phyloP scores from a whole-genome alignment of 2,329 filamentous ascomycete species.

The Boeremia exigua region DNA sequence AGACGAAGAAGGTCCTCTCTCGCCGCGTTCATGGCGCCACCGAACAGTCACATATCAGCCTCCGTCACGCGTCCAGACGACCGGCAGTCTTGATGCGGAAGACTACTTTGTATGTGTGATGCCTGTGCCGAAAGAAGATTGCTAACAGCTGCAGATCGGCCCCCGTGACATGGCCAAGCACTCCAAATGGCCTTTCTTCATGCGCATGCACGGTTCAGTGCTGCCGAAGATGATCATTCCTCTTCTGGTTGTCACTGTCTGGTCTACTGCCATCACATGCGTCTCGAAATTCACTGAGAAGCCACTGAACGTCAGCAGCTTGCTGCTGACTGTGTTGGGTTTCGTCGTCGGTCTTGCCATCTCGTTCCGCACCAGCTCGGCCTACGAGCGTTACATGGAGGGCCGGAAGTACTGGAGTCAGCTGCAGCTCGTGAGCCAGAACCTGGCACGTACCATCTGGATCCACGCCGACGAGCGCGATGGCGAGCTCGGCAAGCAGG shows the following conservation, averaged over 20 bases:
- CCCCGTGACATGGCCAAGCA: constrained; percentile 75
- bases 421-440: constrained; percentile 62
- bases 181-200: constrained; percentile 77
- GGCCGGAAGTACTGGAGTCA: constrained; percentile 69
- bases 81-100: constrained; percentile 53
- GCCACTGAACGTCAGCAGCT: constrained; percentile 64
- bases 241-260: constrained; percentile 65
- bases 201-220: constrained; percentile 78
- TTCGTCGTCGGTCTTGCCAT: constrained; percentile 82
- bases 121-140: constrained; percentile 3
- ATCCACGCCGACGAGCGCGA: constrained; percentile 71
- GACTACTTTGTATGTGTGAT: constrained; percentile 64
- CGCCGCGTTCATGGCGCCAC: constrained; percentile 43
- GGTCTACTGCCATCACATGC: constrained; percentile 70
- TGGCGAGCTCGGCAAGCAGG: constrained; percentile 65
- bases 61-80: constrained; percentile 37
- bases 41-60: constrained; percentile 36
- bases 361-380: constrained; percentile 77
- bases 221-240: constrained; percentile 77
- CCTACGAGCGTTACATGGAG: constrained; percentile 71
- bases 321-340: constrained; percentile 77
- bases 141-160: constrained; percentile 48
- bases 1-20: constrained; percentile 32
- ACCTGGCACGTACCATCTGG: constrained; percentile 77
- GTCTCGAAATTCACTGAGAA: constrained; percentile 53